Evolutionary conservation across 2,329 filamentous ascomycete species (phyloP).

Genomic region (Diplocarpon rosae): DNA sequence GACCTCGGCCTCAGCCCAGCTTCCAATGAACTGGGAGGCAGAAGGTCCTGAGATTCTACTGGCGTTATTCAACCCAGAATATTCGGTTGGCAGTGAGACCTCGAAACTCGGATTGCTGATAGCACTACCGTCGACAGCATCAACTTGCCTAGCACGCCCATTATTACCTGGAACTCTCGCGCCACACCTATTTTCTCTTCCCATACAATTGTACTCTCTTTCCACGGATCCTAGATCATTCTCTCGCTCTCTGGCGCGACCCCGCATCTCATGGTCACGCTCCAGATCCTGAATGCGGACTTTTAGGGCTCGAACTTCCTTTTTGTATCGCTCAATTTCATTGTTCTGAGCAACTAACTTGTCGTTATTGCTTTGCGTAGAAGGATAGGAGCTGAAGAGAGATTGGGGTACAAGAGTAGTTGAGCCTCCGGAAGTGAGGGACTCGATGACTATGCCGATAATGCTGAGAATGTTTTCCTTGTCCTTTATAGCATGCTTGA

Average conservation of each 20-base stretch:
- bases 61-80: too few relatives aligned
- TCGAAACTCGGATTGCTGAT: too few relatives aligned
- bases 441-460: conserved; percentile 10
- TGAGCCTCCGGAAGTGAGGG: conserved; percentile 1
- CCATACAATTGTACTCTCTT: background rate
- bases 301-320: conserved; percentile 12
- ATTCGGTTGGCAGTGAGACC: too few relatives aligned
- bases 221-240: background rate
- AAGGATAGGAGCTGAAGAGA: background rate
- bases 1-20: background rate
- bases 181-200: background rate
- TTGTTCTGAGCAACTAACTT: conserved; percentile 8
- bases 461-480: conserved; percentile 12
- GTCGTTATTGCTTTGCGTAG: background rate
- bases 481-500: conserved; percentile 11
- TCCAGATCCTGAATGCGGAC: conserved; percentile 2
- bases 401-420: background rate
- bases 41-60: too few relatives aligned
- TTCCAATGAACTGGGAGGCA: background rate
- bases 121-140: too few relatives aligned
- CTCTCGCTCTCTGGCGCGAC: background rate
- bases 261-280: background rate
- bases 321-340: conserved; percentile 15
- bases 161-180: too few relatives aligned
- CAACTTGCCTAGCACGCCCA: too few relatives aligned